phyloP scores from a whole-genome alignment of 129 eudicot genomes.

The Helianthus tuberosus region DNA sequence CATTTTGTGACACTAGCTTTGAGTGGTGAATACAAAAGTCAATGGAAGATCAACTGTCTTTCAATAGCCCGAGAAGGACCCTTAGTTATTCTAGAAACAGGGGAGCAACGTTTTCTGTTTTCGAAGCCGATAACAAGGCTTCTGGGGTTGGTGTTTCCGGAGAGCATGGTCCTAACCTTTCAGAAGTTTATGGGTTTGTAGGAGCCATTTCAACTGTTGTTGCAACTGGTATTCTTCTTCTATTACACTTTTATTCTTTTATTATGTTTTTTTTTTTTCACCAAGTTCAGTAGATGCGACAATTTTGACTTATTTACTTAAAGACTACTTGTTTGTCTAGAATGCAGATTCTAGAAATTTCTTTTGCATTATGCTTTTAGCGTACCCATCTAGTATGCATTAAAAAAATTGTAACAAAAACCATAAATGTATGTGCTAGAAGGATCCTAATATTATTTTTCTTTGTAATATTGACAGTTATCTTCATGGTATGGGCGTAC shows the following conservation, averaged over 20 bases:
- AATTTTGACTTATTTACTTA: no score
- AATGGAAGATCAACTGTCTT: slow-evolving; percentile 59
- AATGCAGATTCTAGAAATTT: no score
- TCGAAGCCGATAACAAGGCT: slow-evolving; percentile 55
- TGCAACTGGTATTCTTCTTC: slow-evolving; percentile 56
- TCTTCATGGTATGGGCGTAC: slow-evolving; percentile 87
- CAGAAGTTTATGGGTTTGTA: slow-evolving; percentile 95
- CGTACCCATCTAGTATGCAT: background rate
- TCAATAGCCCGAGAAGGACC: slow-evolving; percentile 85
- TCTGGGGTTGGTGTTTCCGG: slow-evolving; percentile 66
- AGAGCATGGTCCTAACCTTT: slow-evolving; percentile 80
- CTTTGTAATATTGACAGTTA: slow-evolving; percentile 44
- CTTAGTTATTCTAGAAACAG: slow-evolving; percentile 71
- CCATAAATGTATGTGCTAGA: background rate
- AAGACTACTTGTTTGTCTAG: no score
- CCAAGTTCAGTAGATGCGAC: no score
- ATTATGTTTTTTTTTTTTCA: background rate
- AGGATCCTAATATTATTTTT: slow-evolving; percentile 12
- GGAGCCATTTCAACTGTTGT: slow-evolving; percentile 90
- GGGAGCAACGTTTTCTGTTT: slow-evolving; percentile 52
- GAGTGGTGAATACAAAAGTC: slow-evolving; percentile 20
- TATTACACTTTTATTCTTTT: background rate
- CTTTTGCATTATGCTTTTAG: background rate
- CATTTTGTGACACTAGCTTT: slow-evolving; percentile 6
- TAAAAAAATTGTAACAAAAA: background rate